Evolutionary conservation across 2,329 filamentous ascomycete species (phyloP).

Genomic region (Aspergillus sp.): DNA sequence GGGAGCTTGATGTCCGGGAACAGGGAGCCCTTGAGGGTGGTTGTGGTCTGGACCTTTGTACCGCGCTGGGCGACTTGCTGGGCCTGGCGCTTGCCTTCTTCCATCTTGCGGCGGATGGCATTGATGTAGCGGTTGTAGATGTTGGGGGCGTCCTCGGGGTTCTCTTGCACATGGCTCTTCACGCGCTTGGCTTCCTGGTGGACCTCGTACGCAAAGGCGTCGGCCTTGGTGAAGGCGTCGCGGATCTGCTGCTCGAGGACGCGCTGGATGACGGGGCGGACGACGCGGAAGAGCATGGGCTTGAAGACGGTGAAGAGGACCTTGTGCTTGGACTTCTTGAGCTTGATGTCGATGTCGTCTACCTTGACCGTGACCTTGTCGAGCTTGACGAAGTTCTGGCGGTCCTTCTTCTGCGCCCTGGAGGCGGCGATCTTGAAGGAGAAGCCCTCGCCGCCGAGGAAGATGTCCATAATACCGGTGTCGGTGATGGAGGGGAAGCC

Average conservation of each 20-base stretch:
- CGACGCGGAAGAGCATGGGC: conserved; percentile 79
- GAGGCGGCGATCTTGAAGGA: conserved; percentile 90
- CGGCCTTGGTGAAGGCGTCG: conserved; percentile 76
- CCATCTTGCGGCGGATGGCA: conserved; percentile 73
- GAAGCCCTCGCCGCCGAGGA: conserved; percentile 84
- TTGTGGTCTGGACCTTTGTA: conserved; percentile 79
- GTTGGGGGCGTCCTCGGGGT: conserved; percentile 76
- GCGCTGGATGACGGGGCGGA: conserved; percentile 85
- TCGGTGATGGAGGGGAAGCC: conserved; percentile 90
- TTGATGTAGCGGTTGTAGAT: conserved; percentile 84
- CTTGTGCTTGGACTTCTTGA: conserved; percentile 96
- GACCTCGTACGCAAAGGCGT: conserved; percentile 73
- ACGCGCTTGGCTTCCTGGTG: conserved; percentile 82
- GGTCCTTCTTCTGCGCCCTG: conserved; percentile 74
- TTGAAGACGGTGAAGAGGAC: conserved; percentile 84
- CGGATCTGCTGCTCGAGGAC: conserved; percentile 87
- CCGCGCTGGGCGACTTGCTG: conserved; percentile 61
- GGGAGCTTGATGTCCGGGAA: conserved; percentile 88
- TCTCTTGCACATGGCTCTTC: conserved; percentile 65
- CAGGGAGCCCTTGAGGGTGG: conserved; percentile 87
- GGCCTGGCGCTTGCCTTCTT: conserved; percentile 79
- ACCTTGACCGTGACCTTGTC: conserved; percentile 85
- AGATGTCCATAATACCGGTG: conserved; percentile 84
- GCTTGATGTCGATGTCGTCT: conserved; percentile 80
- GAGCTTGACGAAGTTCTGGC: conserved; percentile 89